Evolutionary conservation across 2,329 filamentous ascomycete species (phyloP).

Genomic region (Beauveria sp.): DNA sequence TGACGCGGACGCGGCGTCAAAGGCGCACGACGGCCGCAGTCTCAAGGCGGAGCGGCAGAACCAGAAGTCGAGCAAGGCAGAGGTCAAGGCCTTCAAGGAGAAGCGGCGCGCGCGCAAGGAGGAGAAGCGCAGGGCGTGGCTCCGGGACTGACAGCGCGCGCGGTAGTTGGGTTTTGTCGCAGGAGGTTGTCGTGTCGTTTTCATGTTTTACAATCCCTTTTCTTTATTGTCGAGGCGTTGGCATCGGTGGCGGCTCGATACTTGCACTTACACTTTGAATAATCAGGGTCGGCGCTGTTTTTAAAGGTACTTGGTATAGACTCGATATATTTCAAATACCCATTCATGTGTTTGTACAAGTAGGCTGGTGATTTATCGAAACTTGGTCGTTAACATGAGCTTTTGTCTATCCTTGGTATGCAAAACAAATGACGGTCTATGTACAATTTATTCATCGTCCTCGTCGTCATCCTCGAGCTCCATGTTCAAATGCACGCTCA

Average conservation of each 20-base stretch:
- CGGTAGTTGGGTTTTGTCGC: neutral
- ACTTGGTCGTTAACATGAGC: neutral
- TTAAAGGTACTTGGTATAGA: neutral
- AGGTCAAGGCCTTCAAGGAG: constrained; percentile 86
- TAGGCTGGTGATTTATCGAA: neutral
- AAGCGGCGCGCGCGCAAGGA: constrained; percentile 86
- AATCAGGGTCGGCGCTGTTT: neutral
- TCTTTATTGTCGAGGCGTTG: neutral
- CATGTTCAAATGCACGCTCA: constrained; percentile 53
- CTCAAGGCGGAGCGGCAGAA: constrained; percentile 83
- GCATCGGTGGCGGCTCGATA: neutral
- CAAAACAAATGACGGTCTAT: neutral
- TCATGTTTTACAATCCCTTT: neutral
- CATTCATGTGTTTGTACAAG: neutral
- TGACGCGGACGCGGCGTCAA: constrained; percentile 89
- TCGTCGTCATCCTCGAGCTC: constrained; percentile 47
- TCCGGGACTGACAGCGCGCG: constrained; percentile 58
- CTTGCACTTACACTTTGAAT: neutral
- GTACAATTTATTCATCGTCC: constrained; percentile 2
- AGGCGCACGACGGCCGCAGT: constrained; percentile 81
- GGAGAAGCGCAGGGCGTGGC: constrained; percentile 87
- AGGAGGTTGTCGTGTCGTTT: neutral
- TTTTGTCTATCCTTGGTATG: constrained; percentile 6
- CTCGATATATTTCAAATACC: neutral
- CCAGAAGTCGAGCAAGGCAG: constrained; percentile 76